Base-by-base conservation (phyloP, 495 filamentous ascomycete species). In the Hyaloscypha variabilis region DNA sequence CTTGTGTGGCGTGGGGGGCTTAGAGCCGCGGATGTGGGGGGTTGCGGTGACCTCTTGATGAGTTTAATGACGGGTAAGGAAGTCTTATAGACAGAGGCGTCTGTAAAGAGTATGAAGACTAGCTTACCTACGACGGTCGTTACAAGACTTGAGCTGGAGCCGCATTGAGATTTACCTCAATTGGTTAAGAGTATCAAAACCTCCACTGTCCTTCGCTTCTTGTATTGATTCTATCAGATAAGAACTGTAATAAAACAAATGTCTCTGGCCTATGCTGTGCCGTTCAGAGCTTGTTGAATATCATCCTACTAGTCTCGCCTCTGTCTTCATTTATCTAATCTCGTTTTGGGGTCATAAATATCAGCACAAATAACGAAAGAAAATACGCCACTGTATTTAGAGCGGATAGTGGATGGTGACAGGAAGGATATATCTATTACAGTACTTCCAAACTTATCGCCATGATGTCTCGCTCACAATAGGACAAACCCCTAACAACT, bases 171-270 rank as follows among this genome's bases (percentile, higher is more conserved):
- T 34, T 6, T 58, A n/a, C 26, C 54, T 58, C 2, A 54, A 13
- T 58, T 30, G 54, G 54, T 10, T 31, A 11, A 29, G 29, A 6
- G 6, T 54, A 23, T 39, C 24, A 39, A 23, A 39, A 46, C 36
- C 54, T 54, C 25, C 39, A 57, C 55, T 31, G 49, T 63, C 54
- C 36, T 67, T 67, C 65, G 28, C 59, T 67, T 67, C 65, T 53
- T 67, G 65, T 67, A 67, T 62, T 39, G 31, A 67, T 62, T 58
- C 21, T 60, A 34, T 28, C 64, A 39, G 24, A 52, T 60, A 66
- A 8, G 49, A 54, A n/a, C 31, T 66, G 34, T 66, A 66, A 66
- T 66, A 56, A 46, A 46, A 11, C 39, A 46, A 10, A 46, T 14
- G 39, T 17, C 17, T 19, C 14, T 46, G 39, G 39, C 39, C 39